Base-by-base conservation (phyloP, 495 filamentous ascomycete species). In the Penicillium ochrochloron region DNA sequence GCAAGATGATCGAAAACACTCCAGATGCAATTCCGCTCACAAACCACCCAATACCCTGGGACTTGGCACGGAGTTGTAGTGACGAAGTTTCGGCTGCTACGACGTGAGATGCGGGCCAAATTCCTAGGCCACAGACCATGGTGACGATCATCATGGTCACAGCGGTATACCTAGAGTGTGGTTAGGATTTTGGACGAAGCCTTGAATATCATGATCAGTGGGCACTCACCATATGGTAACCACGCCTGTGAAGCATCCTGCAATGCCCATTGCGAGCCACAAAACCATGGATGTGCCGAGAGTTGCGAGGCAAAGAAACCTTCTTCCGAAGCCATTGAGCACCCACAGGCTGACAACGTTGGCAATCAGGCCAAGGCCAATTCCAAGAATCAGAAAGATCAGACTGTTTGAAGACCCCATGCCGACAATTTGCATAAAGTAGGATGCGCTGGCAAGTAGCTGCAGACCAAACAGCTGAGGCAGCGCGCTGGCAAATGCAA, bases 101-200 rank as follows among this genome's bases (percentile, higher is more conserved):
- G 7, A 71, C 75, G 52, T 79, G 74, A 0, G 75, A 73, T 3
- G 74, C 75, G 1, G 75, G 75, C 77, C 77, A 79, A 5, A 70
- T 66, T 0, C 73, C 75, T 4, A 72, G 15, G 25, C 77, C 74
- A 19, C 66, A 73, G 7, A 73, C 58, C 35, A 66, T 63, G 10
- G 68, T 69, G 0, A 79, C 50, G 0, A 76, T 37, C 65, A 76
- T 68, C 50, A 77, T 62, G 1, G 66, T 72, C 1, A 74, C 64
- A 0, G 72, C 69, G 5, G 74, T 71, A 42, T 74, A 79, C 71
- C 76, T 79, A 15, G 6, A 34, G 5, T 8, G 9, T 35, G 9
- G 44, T 62, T 41, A 65, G 59, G 11, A 41, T 23, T 2, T 12
- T n/a, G 11, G 12, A 17, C 5, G 5, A 14, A 3, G 2, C 2